Conservation (phyloP, 2,329 filamentous ascomycete species). For the Endoconidiophora laricicola region DNA sequence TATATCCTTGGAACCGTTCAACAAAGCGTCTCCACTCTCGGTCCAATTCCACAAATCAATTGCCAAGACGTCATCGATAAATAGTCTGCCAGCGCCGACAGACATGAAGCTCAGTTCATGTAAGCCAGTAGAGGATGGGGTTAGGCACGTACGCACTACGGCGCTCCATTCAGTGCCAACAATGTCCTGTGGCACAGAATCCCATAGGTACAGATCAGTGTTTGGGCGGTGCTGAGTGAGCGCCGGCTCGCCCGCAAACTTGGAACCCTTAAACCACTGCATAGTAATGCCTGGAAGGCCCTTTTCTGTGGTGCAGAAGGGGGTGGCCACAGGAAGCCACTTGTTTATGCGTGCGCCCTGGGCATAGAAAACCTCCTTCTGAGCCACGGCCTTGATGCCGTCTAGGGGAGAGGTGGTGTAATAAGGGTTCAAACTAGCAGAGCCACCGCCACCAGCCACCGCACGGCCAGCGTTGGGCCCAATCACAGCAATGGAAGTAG, state of each 20-base stretch:
- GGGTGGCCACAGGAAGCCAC: slow-evolving; percentile 46
- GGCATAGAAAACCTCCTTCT: slow-evolving; percentile 41
- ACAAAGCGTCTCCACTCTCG: slow-evolving; percentile 54
- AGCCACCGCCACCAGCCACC: slow-evolving; percentile 51
- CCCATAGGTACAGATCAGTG: slow-evolving; percentile 54
- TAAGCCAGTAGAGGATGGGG: slow-evolving; percentile 39
- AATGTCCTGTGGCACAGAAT: slow-evolving; percentile 44
- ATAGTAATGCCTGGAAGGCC: slow-evolving; percentile 45
- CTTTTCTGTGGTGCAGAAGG: slow-evolving; percentile 37
- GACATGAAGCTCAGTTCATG: slow-evolving; percentile 54
- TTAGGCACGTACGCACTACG: slow-evolving; percentile 42
- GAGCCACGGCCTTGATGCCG: slow-evolving; percentile 38
- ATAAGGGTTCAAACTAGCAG: slow-evolving; percentile 51
- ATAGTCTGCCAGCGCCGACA: slow-evolving; percentile 46
- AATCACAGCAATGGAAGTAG: slow-evolving; percentile 46
- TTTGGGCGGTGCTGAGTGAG: slow-evolving; percentile 42
- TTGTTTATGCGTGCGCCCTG: slow-evolving; percentile 47
- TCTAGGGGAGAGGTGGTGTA: slow-evolving; percentile 49
- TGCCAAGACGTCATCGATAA: slow-evolving; percentile 39
- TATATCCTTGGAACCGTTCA: slow-evolving; percentile 49
- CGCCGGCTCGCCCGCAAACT: slow-evolving; percentile 40
- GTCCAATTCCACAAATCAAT: slow-evolving; percentile 55
- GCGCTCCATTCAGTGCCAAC: slow-evolving; percentile 49
- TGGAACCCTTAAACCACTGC: slow-evolving; percentile 48
- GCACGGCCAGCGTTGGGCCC: slow-evolving; percentile 51